These are phyloP conservation scores for Candida pseudoglaebosa DNA, from an alignment of 805 yeast species.

Conservation along the genomic window DNA sequence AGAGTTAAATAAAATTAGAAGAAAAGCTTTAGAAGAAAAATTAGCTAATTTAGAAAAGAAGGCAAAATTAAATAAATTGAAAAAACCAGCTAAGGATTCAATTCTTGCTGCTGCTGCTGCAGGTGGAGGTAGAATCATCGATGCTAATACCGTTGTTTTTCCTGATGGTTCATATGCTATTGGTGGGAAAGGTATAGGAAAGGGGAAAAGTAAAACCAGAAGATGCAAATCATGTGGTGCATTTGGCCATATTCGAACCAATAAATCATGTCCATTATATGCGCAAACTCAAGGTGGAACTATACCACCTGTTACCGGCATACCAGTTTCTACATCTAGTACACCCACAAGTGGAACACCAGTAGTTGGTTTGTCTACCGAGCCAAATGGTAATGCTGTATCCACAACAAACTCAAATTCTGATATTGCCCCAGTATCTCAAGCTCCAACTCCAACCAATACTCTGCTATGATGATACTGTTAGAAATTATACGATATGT, in stretches of 20 bases:
- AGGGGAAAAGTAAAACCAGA: constrained; percentile 69
- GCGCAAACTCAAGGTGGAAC: constrained; percentile 12
- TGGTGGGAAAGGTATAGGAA: constrained; percentile 68
- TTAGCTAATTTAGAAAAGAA: constrained; percentile 79
- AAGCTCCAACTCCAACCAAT: no score
- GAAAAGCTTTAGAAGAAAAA: constrained; percentile 75
- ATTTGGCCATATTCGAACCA: constrained; percentile 90
- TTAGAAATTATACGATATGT: no score
- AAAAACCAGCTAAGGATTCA: constrained; percentile 31
- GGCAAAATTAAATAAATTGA: constrained; percentile 31
- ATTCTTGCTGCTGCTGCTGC: constrained; percentile 36
- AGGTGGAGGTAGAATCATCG: constrained; percentile 39
- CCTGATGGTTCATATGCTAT: constrained; percentile 44
- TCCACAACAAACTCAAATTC: no score
- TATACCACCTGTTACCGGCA: not conserved
- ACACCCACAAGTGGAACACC: constrained; percentile 1
- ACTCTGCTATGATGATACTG: no score
- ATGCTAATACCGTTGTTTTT: constrained; percentile 40
- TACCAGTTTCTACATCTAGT: constrained; percentile 2
- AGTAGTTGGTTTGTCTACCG: no score
- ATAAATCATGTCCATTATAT: constrained; percentile 87
- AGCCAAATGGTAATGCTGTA: no score
- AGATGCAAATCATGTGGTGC: constrained; percentile 95
- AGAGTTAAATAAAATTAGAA: constrained; percentile 73
- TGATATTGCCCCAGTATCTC: no score